Conservation (phyloP, 1,139 yeast genomes). For the Nakaseomyces kungkrabaensis region DNA sequence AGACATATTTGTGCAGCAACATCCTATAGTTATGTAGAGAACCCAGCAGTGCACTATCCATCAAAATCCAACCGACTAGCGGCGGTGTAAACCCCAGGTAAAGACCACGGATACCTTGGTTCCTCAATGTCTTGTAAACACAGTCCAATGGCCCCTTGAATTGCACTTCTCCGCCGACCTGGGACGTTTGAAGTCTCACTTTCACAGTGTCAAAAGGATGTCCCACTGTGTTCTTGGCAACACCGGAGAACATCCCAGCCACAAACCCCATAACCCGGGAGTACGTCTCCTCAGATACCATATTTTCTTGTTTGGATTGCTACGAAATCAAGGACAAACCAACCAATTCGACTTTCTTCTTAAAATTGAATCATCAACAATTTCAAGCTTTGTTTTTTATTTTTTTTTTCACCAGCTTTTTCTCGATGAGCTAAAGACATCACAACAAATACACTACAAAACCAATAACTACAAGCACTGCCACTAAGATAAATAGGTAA, state of each 20-base stretch:
- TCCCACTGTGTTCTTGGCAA: constrained; percentile 80
- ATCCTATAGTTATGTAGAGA: constrained; percentile 70
- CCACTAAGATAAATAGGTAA: too few relatives aligned
- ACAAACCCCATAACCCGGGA: constrained; percentile 51
- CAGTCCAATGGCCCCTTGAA: constrained; percentile 82
- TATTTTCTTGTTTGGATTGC: not conserved
- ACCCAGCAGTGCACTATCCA: constrained; percentile 88
- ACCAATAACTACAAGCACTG: too few relatives aligned
- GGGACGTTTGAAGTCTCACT: constrained; percentile 78
- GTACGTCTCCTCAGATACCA: constrained; percentile 8
- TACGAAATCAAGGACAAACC: too few relatives aligned
- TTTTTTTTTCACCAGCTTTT: too few relatives aligned
- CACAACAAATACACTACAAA: too few relatives aligned
- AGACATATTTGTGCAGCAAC: constrained; percentile 53
- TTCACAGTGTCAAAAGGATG: constrained; percentile 91
- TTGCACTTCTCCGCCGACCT: constrained; percentile 27
- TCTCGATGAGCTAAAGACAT: not conserved
- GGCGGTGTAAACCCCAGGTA: constrained; percentile 92
- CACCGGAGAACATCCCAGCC: constrained; percentile 82
- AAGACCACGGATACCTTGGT: constrained; percentile 69
- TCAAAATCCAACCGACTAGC: constrained; percentile 81
- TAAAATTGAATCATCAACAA: too few relatives aligned
- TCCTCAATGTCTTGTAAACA: constrained; percentile 54
- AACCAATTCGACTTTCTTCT: too few relatives aligned
- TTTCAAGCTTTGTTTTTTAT: too few relatives aligned